Conservation (phyloP, 345 rosid species). For the Gossypium stocksii region DNA sequence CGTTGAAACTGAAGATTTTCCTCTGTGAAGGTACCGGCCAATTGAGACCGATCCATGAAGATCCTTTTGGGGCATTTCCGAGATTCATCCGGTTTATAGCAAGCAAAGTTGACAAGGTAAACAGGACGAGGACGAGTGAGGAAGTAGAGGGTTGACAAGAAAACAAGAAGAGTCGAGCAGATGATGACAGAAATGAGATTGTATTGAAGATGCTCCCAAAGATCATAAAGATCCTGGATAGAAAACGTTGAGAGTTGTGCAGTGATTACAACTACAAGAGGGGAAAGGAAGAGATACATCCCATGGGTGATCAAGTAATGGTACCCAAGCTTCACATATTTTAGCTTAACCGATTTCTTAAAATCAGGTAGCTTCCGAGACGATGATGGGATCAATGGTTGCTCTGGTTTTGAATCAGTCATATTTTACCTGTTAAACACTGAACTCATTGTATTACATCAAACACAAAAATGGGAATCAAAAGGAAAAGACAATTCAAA, state of each 20-base stretch:
- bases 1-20: conserved; percentile 42
- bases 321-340: conserved; percentile 70
- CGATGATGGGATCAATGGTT: conserved; percentile 16
- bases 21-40: conserved; percentile 32
- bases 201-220: conserved; percentile 51
- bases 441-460: background rate
- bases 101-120: conserved; percentile 41
- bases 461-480: background rate
- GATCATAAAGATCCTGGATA: conserved; percentile 32
- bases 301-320: conserved; percentile 65
- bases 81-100: conserved; percentile 39
- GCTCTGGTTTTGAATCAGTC: conserved; percentile 12
- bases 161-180: conserved; percentile 47
- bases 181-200: conserved; percentile 41
- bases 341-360: conserved; percentile 58
- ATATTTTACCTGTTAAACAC: conserved; percentile 5
- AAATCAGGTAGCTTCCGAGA: conserved; percentile 45
- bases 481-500: background rate
- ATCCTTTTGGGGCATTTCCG: conserved; percentile 35
- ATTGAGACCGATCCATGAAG: conserved; percentile 34
- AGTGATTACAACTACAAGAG: conserved; percentile 33
- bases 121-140: conserved; percentile 43
- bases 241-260: conserved; percentile 41
- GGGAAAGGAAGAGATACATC: conserved; percentile 52
- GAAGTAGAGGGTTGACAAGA: conserved; percentile 40